Evolutionary conservation across 306 rosid species (phyloP).

Genomic region (Datisca glomerata): DNA sequence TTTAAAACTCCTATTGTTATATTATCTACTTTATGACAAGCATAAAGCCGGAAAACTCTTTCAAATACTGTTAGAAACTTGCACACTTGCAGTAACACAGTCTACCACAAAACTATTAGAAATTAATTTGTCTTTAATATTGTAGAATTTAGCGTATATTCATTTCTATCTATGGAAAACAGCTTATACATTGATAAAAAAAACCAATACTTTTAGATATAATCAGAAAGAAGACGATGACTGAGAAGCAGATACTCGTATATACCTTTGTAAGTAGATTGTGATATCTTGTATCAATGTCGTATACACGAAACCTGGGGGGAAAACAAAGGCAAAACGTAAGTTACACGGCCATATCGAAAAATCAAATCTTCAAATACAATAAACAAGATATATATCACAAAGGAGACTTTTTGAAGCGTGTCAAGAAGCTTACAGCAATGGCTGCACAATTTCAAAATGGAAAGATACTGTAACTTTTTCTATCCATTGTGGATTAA

Average conservation of each 20-base stretch:
- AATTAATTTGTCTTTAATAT: too few species aligned
- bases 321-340: conserved; percentile 9
- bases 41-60: too few species aligned
- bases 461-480: conserved; percentile 61
- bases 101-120: too few species aligned
- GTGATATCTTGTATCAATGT: conserved; percentile 61
- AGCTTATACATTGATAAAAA: too few species aligned
- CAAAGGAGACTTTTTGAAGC: background rate
- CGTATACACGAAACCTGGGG: conserved; percentile 62
- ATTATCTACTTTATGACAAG: too few species aligned
- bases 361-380: background rate
- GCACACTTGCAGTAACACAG: too few species aligned
- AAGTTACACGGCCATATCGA: background rate
- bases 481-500: conserved; percentile 69
- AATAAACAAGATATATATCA: conserved; percentile 5
- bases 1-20: too few species aligned
- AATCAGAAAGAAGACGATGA: too few species aligned
- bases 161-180: too few species aligned
- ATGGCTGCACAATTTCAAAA: conserved; percentile 63
- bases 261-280: conserved; percentile 57
- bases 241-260: conserved; percentile 1
- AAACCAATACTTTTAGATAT: too few species aligned
- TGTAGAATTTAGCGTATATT: too few species aligned
- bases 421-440: conserved; percentile 37
- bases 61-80: too few species aligned